Evolutionary conservation across 2,329 filamentous ascomycete genomes (phyloP).

Genomic region (Phaeosphaeriaceae sp.): DNA sequence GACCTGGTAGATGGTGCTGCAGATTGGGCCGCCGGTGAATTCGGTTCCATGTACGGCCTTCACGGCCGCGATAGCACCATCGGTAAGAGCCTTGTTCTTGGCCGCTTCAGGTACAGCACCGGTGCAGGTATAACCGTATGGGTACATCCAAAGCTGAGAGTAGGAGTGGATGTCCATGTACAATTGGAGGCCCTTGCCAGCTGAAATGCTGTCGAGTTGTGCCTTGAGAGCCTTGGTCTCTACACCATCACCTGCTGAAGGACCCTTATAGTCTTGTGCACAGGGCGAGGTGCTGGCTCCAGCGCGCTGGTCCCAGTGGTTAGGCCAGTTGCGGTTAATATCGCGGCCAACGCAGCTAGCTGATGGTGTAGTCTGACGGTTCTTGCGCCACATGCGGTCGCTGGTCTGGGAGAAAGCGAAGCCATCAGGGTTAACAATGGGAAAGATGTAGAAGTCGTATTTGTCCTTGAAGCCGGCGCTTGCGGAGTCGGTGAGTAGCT

Average conservation of each 20-base stretch:
- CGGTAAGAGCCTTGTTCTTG: conserved; percentile 58
- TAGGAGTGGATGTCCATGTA: conserved; percentile 72
- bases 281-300: conserved; percentile 47
- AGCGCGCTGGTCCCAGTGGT: conserved; percentile 39
- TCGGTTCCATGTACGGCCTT: conserved; percentile 59
- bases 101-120: conserved; percentile 55
- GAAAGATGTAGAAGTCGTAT: conserved; percentile 68
- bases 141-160: conserved; percentile 55
- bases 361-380: conserved; percentile 38
- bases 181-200: conserved; percentile 60
- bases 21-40: conserved; percentile 58
- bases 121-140: conserved; percentile 66
- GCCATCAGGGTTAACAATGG: conserved; percentile 49
- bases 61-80: conserved; percentile 60
- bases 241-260: conserved; percentile 41
- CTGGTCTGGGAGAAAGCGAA: conserved; percentile 48
- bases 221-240: conserved; percentile 53
- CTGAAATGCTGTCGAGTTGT: conserved; percentile 54
- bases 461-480: conserved; percentile 59
- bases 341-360: conserved; percentile 46
- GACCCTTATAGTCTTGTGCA: conserved; percentile 46
- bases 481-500: conserved; percentile 41
- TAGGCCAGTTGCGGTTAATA: conserved; percentile 51
- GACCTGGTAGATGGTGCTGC: conserved; percentile 67
- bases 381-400: conserved; percentile 50